Evolutionary conservation across 2,329 filamentous ascomycete genomes (phyloP), one percentile per base, ranked within the genome.

Genomic region (Pestalotiopsis sp.): DNA sequence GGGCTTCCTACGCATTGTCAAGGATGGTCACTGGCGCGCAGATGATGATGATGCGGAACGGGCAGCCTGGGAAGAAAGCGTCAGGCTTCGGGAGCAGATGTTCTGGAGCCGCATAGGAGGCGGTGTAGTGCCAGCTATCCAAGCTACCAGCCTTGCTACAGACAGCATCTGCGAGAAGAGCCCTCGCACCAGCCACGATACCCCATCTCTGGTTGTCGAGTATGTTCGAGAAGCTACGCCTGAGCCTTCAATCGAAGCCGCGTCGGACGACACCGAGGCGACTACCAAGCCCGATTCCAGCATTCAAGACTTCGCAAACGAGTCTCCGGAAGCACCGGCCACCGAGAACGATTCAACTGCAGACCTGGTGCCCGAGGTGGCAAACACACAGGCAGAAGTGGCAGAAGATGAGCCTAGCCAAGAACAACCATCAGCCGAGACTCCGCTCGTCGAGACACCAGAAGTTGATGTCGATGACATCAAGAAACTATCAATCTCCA

Each of bases 81-180:
- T 98, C 12, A 89, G 92, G 38, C 81, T 98, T 62, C 87, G 96
- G 65, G 96, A 99, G 79, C 91, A 95, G 74, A 97, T 99, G 92
- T 99, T 99, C 78, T 99, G 96, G 96, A 90, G 93, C 65, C 89
- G 96, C 67, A 90, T 99, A 66, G 95, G 95, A 31, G 96, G 95
- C 36, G 96, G 96, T 14, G 94, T 99, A 2, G 83, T 98, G 13
- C 96, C 95, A 1, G 84, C 87, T 11, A 74, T 75, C 12, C 81
- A 80, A 27, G 71, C 66, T 4, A 74, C 75, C 58, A 20, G 25
- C n/a, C 62, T 60, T 0, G 73, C 73, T 36, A 57, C 68, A 4
- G 65, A 68, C 49, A 72, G 68, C 23, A 68, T 75, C n/a, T 70
- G 74, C 20, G 79, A 80, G 12, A 80, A 78, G 67, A 81, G 77